Base-by-base conservation (phyloP, 1,284 basidiomycete genomes). In the Trichosporon coremiiforme region DNA sequence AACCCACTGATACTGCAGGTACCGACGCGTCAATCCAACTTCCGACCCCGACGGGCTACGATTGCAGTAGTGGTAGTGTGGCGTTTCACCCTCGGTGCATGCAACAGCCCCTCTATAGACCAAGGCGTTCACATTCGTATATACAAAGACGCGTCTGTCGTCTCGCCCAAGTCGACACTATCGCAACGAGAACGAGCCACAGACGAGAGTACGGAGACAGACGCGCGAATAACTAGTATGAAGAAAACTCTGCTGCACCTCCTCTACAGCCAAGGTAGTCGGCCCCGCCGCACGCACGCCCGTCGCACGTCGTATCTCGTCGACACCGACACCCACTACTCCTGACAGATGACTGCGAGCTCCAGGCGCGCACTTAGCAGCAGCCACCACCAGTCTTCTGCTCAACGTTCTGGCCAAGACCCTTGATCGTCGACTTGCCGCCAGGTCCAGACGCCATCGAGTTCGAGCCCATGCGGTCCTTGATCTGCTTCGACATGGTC, bases 401-500 rank as follows among this genome's bases (percentile, higher is more conserved):
- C 82, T 90, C 88, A 67, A 92, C 89, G 71, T 86, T 89, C 86
- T 91, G 90, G 31, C 91, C 91, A 22, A 90, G 90, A 66, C 79
- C 79, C 77, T 85, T 85, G 80, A 86, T 83, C 22, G 85, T 83
- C 38, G 84, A 83, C 77, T 86, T 86, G 70, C 82, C 83, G 22
- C 83, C 82, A n/a, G 84, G 79, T 55, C 83, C 83, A 33, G 83
- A 80, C 31, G 82, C 81, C 77, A 85, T 85, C 17, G 85, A 82
- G 65, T 83, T 83, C 22, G 85, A 84, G 57, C 85, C 85, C 81
- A 85, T 86, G 71, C 94, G 90, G 85, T 97, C 95, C 86, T 97
- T 97, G 85, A 97, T 98, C 86, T 98, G 94, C 86, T 97, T 97
- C 20, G 96, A 96, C 90, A 99, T 94, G 71, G 94, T 96, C 88